Conservation (phyloP, 129 eudicot genomes). For the Erigeron canadensis region DNA sequence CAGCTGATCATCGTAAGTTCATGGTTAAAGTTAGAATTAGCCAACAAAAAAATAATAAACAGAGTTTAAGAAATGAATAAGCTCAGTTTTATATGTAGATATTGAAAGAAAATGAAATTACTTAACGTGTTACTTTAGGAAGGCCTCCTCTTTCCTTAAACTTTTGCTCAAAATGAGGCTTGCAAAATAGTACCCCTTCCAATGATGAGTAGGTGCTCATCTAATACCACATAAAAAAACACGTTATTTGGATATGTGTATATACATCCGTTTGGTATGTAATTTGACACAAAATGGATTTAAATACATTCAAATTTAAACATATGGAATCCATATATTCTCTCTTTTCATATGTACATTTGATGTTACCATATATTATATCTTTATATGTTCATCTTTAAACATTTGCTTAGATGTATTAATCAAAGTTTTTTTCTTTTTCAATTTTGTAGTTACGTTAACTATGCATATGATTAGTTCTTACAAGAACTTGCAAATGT, state of each 20-base stretch:
- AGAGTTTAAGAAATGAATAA: neutral
- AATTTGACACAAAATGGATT: no score
- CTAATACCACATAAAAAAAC: constrained; percentile 28
- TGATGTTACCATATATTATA: no score
- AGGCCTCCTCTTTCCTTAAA: constrained; percentile 69
- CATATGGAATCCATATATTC: no score
- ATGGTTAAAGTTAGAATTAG: constrained; percentile 13
- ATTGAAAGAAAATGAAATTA: neutral
- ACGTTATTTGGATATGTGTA: neutral
- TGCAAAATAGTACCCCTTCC: constrained; percentile 78
- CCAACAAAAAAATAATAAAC: constrained; percentile 29
- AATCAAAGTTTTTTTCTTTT: no score
- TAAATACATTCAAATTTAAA: no score
- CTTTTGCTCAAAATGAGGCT: constrained; percentile 88
- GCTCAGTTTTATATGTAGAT: neutral
- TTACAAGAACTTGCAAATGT: no score
- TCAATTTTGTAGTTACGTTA: no score
- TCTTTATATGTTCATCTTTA: no score
- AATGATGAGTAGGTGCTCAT: constrained; percentile 65
- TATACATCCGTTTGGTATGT: no score
- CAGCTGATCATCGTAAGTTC: constrained; percentile 23
- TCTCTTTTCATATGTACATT: no score
- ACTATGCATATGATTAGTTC: no score
- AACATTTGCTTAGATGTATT: no score
- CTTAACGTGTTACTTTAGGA: constrained; percentile 47